A percentile compares a stretch with the other conserved stretches of the same genome.
phyloP scores from a whole-genome alignment of 2,329 filamentous ascomycete genomes.

The Xylariaceae sp. region DNA sequence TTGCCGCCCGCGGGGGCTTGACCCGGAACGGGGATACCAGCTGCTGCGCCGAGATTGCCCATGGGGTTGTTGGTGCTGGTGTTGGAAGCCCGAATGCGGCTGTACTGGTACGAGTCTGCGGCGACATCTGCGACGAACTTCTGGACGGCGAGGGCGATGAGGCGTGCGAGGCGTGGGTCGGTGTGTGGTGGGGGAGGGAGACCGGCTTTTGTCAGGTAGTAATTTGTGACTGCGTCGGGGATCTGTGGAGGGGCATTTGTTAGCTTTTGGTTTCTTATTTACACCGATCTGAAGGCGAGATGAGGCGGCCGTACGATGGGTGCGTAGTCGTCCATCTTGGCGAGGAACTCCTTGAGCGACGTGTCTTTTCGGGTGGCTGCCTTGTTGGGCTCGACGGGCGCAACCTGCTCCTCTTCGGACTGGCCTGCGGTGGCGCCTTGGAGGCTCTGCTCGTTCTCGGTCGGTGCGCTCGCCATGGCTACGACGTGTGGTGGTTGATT shows the following conservation, averaged over 20 bases:
- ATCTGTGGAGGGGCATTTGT: slow-evolving; percentile 56
- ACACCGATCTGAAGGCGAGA: not conserved
- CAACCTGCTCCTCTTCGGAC: slow-evolving; percentile 19
- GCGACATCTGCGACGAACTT: slow-evolving; percentile 98
- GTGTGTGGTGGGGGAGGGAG: slow-evolving; percentile 90
- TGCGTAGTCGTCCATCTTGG: slow-evolving; percentile 97
- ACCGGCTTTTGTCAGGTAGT: slow-evolving; percentile 94
- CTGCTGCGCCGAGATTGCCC: slow-evolving; percentile 75
- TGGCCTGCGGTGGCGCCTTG: slow-evolving; percentile 23
- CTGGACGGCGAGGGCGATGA: slow-evolving; percentile 94
- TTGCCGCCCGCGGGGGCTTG: slow-evolving; percentile 49
- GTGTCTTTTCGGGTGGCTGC: slow-evolving; percentile 84
- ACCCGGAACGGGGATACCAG: slow-evolving; percentile 63
- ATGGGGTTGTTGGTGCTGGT: slow-evolving; percentile 85
- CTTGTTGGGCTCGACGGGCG: slow-evolving; percentile 46
- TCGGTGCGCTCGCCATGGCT: slow-evolving; percentile 26
- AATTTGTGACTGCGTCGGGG: slow-evolving; percentile 93
- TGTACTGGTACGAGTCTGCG: slow-evolving; percentile 96
- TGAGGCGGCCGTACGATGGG: slow-evolving; percentile 67
- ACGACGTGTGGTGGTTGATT: not conserved
- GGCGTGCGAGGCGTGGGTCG: slow-evolving; percentile 82
- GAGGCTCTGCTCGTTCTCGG: slow-evolving; percentile 29
- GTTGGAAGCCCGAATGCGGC: slow-evolving; percentile 88
- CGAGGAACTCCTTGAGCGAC: slow-evolving; percentile 84
- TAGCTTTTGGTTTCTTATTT: not conserved